Base-by-base conservation (phyloP, 2,329 filamentous ascomycete species). In the Proliferodiscus dingleyae region DNA sequence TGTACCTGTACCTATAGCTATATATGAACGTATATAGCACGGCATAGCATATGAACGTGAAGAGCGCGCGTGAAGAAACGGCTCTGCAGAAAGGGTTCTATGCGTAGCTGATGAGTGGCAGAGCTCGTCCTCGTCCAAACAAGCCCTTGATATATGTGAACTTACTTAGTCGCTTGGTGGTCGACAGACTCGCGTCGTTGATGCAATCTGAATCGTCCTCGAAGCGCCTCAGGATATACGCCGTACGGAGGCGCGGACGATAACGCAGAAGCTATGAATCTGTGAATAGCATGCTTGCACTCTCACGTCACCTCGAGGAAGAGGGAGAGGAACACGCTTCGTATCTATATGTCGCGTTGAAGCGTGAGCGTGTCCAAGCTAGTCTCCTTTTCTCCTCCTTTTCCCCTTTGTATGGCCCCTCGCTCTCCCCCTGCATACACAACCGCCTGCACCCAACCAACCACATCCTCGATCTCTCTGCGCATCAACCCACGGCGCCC, bases 281-380 rank as follows among this genome's bases (percentile, higher is more conserved):
- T n/a, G n/a, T n/a, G n/a, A n/a, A n/a, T n/a, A n/a, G n/a, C n/a
- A n/a, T n/a, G n/a, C n/a, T 8, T 11, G 28, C 16, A 16, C 7
- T n/a, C 5, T 8, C 11, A 10, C 5, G 28, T 13, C 26, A 42
- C 18, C 11, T 22, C 40, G 41, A 15, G 29, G 10, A 10, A 24
- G 16, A 36, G 8, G n/a, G 8, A 16, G 29, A 34, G 26, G 26
- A 26, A 45, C 43, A 45, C 43, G 43, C 43, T 24, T 15, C 33
- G 6, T 36, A n/a, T n/a, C n/a, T n/a, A n/a, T n/a, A n/a, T n/a
- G 37, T 24, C 37, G 37, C 37, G 22, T 39, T 26, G 19, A 15
- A 15, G 19, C n/a, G n/a, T n/a, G n/a, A n/a, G n/a, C n/a, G n/a
- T n/a, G n/a, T n/a, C n/a, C n/a, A n/a, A n/a, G n/a, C n/a, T n/a